phyloP scores from a whole-genome alignment of 352 stramenopile species.

The Phytophthora quininea region DNA sequence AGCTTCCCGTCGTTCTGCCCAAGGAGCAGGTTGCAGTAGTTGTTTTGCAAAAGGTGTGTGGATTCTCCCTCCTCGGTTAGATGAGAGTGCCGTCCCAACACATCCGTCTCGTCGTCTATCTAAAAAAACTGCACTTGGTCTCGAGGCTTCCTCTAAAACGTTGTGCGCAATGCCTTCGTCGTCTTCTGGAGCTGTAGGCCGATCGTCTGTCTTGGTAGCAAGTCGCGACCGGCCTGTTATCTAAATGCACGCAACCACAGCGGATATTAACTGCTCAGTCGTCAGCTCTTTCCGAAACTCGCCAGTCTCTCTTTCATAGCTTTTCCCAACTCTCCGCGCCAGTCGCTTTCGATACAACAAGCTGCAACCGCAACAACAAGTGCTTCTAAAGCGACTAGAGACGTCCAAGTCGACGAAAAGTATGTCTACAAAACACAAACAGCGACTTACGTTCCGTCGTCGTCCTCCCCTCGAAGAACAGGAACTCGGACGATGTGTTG shows the following conservation, averaged over 20 bases:
- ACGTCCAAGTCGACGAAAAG: constrained; percentile 13
- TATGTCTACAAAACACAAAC: constrained; percentile 1
- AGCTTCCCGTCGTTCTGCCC: no score
- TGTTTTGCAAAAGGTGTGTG: constrained; percentile 1
- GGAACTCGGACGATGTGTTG: constrained; percentile 62
- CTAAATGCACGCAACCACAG: constrained; percentile 53
- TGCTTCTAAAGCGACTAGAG: not conserved
- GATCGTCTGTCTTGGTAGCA: constrained; percentile 22
- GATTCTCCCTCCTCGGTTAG: constrained; percentile 16
- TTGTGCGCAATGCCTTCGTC: constrained; percentile 2
- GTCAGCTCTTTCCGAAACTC: constrained; percentile 50
- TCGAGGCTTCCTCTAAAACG: constrained; percentile 6
- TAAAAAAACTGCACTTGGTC: constrained; percentile 14
- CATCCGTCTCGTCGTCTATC: constrained; percentile 31
- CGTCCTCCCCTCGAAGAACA: constrained; percentile 85
- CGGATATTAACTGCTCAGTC: constrained; percentile 83
- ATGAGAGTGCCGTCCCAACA: constrained; percentile 14
- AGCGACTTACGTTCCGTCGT: constrained; percentile 77
- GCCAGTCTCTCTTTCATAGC: not conserved
- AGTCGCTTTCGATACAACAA: not conserved
- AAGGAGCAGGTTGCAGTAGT: no score
- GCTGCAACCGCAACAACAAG: no score
- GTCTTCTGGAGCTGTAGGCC: constrained; percentile 9
- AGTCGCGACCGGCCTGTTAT: constrained; percentile 47
- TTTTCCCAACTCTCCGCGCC: constrained; percentile 2